Percentiles rank a stretch among this genome's conserved stretches.
Conservation (phyloP, 1,284 basidiomycete genomes). For the Tilletia setariae region DNA sequence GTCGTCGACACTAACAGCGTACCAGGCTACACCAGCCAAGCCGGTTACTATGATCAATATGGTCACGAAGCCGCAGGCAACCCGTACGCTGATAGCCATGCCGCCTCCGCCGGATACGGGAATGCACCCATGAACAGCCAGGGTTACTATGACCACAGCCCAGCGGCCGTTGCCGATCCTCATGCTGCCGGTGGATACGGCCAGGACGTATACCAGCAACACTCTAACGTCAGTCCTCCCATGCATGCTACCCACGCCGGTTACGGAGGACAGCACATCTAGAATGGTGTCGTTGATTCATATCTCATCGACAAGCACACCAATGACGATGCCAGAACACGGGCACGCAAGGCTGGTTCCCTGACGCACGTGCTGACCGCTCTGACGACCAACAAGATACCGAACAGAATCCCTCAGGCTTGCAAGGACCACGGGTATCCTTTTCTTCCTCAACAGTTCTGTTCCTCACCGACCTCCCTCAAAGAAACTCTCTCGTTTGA, state of each 20-base stretch:
- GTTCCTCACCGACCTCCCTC: no score
- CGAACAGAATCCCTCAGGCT: no score
- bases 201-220: constrained; percentile 13
- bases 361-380: no score
- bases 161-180: neutral
- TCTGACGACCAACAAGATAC: no score
- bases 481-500: no score
- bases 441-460: no score
- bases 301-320: no score
- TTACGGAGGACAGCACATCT: constrained; percentile 7
- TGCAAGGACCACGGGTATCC: no score
- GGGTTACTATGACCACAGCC: constrained; percentile 1
- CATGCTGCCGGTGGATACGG: neutral
- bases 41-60: constrained; percentile 22
- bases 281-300: neutral
- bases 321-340: no score
- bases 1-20: neutral
- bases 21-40: neutral
- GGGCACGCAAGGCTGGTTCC: no score
- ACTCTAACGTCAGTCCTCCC: neutral
- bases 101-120: constrained; percentile 8
- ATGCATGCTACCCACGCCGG: constrained; percentile 7
- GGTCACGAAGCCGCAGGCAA: neutral
- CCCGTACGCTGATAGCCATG: constrained; percentile 10
- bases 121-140: neutral